Conservation (phyloP, 176 grass and related monocot genomes). For the Phoenix dactylifera region DNA sequence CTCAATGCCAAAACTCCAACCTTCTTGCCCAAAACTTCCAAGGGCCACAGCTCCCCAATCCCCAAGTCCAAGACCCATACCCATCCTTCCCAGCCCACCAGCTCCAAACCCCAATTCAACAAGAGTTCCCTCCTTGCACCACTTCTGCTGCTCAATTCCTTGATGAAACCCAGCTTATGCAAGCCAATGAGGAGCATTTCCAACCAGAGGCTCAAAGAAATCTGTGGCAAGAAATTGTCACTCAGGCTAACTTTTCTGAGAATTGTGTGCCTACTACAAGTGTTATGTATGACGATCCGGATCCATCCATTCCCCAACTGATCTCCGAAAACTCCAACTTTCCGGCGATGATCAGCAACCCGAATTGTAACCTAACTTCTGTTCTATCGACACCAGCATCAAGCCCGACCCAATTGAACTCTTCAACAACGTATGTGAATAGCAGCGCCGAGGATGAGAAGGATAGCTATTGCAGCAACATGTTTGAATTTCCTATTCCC, state of each 20-base stretch:
- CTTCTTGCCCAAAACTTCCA: not conserved
- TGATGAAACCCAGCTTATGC: conserved; percentile 14
- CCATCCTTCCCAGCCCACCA: not conserved
- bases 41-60: conserved; percentile 3
- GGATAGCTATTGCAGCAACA: conserved; percentile 28
- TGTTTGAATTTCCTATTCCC: conserved; percentile 27
- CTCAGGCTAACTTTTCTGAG: not conserved
- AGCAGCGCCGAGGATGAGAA: conserved; percentile 8
- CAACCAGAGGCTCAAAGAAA: conserved; percentile 18
- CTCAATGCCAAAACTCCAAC: conserved; percentile 8
- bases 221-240: conserved; percentile 24
- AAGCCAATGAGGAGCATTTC: conserved; percentile 27
- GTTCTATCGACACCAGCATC: conserved; percentile 53
- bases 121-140: not conserved
- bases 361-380: conserved; percentile 28
- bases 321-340: conserved; percentile 23
- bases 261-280: not conserved
- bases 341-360: conserved; percentile 26
- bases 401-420: conserved; percentile 26
- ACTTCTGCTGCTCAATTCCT: not conserved
- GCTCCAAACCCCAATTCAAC: not conserved
- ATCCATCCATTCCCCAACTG: conserved; percentile 22
- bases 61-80: not conserved
- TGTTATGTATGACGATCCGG: conserved; percentile 3
- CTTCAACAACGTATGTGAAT: conserved; percentile 8